These are phyloP conservation scores for Leccinum truebloodii DNA, from an alignment of 768 basidiomycete species.

Conservation along the genomic window DNA sequence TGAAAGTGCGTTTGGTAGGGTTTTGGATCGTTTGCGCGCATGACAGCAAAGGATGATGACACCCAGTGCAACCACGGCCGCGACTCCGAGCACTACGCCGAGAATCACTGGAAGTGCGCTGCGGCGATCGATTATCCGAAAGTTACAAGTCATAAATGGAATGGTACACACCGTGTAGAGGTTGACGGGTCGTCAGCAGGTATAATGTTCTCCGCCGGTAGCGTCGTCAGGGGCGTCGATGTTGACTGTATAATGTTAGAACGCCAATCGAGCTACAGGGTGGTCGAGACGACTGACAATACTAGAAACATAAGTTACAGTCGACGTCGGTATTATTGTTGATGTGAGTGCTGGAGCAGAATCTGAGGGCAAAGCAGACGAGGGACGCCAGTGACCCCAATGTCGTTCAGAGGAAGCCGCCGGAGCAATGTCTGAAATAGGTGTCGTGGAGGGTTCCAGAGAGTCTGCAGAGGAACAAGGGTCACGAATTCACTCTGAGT, in stretches of 20 bases:
- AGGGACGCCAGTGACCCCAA: neutral
- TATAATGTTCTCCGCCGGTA: neutral
- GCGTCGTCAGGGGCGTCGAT: conserved; percentile 6
- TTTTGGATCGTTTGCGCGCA: conserved; percentile 1
- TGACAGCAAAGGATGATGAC: conserved; percentile 7
- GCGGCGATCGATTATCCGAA: conserved; percentile 1
- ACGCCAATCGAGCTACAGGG: neutral
- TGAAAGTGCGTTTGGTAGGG: neutral
- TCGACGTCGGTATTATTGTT: neutral
- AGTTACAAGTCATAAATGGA: neutral
- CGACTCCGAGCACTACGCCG: conserved; percentile 6
- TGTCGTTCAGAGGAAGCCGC: neutral
- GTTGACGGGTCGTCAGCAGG: neutral
- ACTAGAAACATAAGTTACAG: neutral
- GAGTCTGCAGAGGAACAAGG: neutral
- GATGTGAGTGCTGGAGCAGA: neutral
- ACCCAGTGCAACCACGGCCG: conserved; percentile 10
- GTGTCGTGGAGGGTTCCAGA: neutral
- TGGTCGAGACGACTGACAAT: neutral
- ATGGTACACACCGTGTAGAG: conserved; percentile 12
- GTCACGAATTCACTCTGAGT: neutral
- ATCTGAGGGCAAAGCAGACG: neutral
- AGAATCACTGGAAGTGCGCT: conserved; percentile 19
- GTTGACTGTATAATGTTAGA: conserved; percentile 1
- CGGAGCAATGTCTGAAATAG: neutral